phyloP scores from a whole-genome alignment of 2,329 filamentous ascomycete genomes.

The Byssothecium circinans region DNA sequence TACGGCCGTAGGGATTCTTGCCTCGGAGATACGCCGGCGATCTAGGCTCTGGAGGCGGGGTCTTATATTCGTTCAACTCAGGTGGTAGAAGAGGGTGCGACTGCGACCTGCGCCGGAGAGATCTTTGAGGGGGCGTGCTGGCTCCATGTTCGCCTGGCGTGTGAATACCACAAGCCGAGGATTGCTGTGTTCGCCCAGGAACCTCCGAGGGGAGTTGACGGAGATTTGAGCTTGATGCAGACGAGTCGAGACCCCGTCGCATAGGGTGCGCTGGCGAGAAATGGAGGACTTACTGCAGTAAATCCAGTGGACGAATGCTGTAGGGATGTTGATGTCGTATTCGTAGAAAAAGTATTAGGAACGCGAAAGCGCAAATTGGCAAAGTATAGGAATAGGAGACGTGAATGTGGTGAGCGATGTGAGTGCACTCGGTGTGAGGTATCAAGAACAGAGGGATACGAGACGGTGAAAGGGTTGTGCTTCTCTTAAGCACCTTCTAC shows the following conservation, averaged over 20 bases:
- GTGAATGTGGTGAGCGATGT: constrained; percentile 18
- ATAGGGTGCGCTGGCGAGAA: constrained; percentile 15
- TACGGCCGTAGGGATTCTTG: constrained; percentile 37
- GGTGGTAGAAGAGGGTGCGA: constrained; percentile 5
- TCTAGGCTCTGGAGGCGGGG: constrained; percentile 17
- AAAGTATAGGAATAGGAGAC: constrained; percentile 18
- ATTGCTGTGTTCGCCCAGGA: constrained; percentile 16
- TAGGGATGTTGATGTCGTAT: constrained; percentile 10
- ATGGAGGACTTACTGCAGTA: constrained; percentile 1
- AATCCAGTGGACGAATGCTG: constrained; percentile 2
- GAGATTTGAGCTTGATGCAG: constrained; percentile 21
- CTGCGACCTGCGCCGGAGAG: constrained; percentile 13
- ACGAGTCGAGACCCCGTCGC: constrained; percentile 24
- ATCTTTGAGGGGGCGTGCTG: constrained; percentile 9
- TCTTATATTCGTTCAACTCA: too few species aligned
- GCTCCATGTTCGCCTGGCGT: constrained; percentile 6
- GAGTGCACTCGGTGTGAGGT: constrained; percentile 21
- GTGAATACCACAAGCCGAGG: constrained; percentile 14
- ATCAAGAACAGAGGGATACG: constrained; percentile 6
- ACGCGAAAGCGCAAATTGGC: constrained; percentile 3
- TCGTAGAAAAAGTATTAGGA: constrained; percentile 8
- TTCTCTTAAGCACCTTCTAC: constrained; percentile 39
- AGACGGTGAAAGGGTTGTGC: constrained; percentile 25
- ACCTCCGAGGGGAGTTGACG: constrained; percentile 13
- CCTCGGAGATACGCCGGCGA: constrained; percentile 32